A percentile compares a stretch with the other conserved stretches of the same genome.
Evolutionary conservation across 768 basidiomycete genomes (phyloP).

Genomic region (Hypsizygus marmoreus): DNA sequence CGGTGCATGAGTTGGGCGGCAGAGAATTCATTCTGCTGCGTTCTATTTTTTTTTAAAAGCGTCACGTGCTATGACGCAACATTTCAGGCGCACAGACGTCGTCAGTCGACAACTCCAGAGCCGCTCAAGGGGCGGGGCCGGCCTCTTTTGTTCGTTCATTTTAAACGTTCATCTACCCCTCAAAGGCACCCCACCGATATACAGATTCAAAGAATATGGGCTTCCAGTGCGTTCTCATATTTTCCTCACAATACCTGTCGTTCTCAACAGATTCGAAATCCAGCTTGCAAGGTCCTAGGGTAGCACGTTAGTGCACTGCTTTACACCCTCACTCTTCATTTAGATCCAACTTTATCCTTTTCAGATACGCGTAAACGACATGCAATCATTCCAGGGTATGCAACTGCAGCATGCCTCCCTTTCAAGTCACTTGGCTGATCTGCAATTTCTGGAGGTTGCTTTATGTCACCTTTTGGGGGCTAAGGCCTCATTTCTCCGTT

Average conservation of each 20-base stretch:
- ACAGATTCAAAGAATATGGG: conserved; percentile 5
- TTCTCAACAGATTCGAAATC: neutral
- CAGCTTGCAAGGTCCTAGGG: conserved; percentile 15
- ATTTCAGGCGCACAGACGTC: too few relatives aligned
- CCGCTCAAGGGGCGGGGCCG: too few relatives aligned
- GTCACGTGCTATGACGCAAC: too few relatives aligned
- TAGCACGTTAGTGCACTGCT: conserved; percentile 7
- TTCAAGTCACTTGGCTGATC: neutral
- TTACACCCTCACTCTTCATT: neutral
- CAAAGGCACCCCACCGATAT: too few relatives aligned
- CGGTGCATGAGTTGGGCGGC: too few relatives aligned
- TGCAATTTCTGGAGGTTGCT: conserved; percentile 6
- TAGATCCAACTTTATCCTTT: neutral
- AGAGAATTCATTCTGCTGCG: too few relatives aligned
- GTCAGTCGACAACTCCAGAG: too few relatives aligned
- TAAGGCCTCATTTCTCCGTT: conserved; percentile 14
- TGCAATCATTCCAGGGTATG: conserved; percentile 15
- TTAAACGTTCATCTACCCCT: too few relatives aligned
- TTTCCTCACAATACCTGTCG: neutral
- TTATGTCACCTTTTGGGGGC: conserved; percentile 14
- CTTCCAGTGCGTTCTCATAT: conserved; percentile 1
- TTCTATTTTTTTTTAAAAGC: too few relatives aligned
- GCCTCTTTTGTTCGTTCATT: too few relatives aligned
- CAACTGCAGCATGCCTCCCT: neutral
- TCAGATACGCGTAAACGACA: conserved; percentile 14